phyloP scores from a whole-genome alignment of 805 yeast genomes.

The Hanseniaspora opuntiae region DNA sequence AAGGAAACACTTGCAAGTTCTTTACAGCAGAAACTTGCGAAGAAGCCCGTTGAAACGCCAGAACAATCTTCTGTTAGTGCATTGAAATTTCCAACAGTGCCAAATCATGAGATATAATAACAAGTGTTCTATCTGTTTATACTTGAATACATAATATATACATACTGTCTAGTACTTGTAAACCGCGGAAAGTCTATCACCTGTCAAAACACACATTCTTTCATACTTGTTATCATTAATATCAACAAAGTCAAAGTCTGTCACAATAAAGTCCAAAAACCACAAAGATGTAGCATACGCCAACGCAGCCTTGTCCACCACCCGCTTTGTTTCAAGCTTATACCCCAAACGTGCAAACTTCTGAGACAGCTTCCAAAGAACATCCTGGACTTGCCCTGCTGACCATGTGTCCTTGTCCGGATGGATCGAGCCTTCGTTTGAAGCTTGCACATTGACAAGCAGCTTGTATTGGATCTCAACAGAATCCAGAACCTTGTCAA shows the following conservation, averaged over 20 bases:
- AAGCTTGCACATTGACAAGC: not conserved
- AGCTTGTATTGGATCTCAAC: not conserved
- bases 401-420: not conserved
- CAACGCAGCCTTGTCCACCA: not conserved
- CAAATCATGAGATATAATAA: not conserved
- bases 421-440: not conserved
- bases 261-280: constrained; percentile 4
- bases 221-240: not conserved
- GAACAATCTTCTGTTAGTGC: not conserved
- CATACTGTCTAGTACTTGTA: not conserved
- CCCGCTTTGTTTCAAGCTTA: not conserved
- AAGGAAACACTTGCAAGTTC: not conserved
- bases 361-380: not conserved
- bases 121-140: not conserved
- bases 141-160: not conserved
- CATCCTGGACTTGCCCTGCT: not conserved
- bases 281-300: constrained; percentile 10
- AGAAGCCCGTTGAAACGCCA: not conserved
- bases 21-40: not conserved
- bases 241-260: not conserved
- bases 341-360: not conserved
- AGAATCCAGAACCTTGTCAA: not conserved
- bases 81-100: not conserved
- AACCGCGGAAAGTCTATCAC: not conserved
- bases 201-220: not conserved